Conservation (phyloP, 768 basidiomycete genomes). For the Mycena belliarum region DNA sequence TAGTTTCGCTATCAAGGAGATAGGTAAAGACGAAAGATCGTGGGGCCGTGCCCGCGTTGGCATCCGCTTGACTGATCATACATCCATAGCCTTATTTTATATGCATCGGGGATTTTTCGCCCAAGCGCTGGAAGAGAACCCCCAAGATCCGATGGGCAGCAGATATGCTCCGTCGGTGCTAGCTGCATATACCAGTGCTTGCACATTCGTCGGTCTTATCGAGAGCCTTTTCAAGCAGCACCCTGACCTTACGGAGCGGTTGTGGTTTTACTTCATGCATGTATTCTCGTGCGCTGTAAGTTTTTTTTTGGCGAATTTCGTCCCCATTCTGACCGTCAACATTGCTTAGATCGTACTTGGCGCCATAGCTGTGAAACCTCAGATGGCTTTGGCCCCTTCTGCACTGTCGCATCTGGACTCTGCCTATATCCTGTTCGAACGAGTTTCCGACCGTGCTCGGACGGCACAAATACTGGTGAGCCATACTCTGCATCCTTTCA, state of each 20-base stretch:
- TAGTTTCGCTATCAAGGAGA: slow-evolving; percentile 68
- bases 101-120: slow-evolving; percentile 79
- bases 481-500: slow-evolving; percentile 13
- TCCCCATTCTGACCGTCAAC: slow-evolving; percentile 1
- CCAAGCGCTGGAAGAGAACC: slow-evolving; percentile 62
- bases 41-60: slow-evolving; percentile 16
- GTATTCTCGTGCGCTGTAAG: slow-evolving; percentile 71
- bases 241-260: slow-evolving; percentile 63
- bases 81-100: slow-evolving; percentile 59
- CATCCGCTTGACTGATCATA: slow-evolving; percentile 1
- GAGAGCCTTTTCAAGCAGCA: slow-evolving; percentile 67
- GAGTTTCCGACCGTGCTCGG: slow-evolving; percentile 52
- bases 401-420: slow-evolving; percentile 70
- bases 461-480: slow-evolving; percentile 62
- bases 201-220: slow-evolving; percentile 65
- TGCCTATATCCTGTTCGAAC: slow-evolving; percentile 57
- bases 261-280: slow-evolving; percentile 75
- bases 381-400: slow-evolving; percentile 64
- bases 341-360: slow-evolving; percentile 62
- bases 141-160: slow-evolving; percentile 66
- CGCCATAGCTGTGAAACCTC: slow-evolving; percentile 64
- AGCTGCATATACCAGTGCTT: slow-evolving; percentile 69
- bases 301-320: background rate
- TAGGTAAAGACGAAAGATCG: no score
- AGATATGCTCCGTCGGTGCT: slow-evolving; percentile 69